Base-by-base conservation (phyloP, 2,329 filamentous ascomycete genomes). In the Colletotrichum sp. region DNA sequence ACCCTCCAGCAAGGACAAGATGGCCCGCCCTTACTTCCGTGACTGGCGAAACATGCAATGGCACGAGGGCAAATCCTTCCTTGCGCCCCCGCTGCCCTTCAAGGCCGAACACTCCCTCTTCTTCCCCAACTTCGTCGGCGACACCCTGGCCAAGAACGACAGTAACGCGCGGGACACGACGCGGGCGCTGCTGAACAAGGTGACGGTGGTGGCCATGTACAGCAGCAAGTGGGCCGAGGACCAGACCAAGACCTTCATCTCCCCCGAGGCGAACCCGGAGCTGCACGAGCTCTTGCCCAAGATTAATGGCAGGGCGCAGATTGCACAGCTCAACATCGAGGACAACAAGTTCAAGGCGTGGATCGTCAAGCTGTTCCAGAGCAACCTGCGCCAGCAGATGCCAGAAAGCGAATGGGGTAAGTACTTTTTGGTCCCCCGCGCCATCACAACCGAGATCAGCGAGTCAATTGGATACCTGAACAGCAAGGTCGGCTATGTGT, bases 401-500 rank as follows among this genome's bases (percentile, higher is more conserved):
- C 84, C 85, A 13, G 82, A 87, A 80, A 83, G 84, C 70, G 87
- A 91, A 75, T 91, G 90, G 88, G 85, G 84, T 62, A 86, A 86
- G 78, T 93, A 93, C 81, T 92, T 93, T 76, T 79, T 93, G 36
- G 88, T 93, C 24, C 85, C 85, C 66, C 87, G 84, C 74, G 91
- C 90, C 51, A 80, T 93, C 66, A 88, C 89, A 1, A 89, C 92
- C 67, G 87, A 91, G 69, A 90, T 93, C 69, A 87, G 89, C 66
- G 91, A 93, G 82, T 86, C 85, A 51, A 90, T 93, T 75, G 92
- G 92, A 13, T 78, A 98, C 81, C 86, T 98, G 81, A 99, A 99
- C 84, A 92, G 91, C 77, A 97, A 96, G 84, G 96, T 98, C 38
- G 96, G 96, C 47, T 98, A 98, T 84, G 93, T 96, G 6, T 99